Conservation (phyloP, 2,329 filamentous ascomycete genomes). For the Nemania sp. region DNA sequence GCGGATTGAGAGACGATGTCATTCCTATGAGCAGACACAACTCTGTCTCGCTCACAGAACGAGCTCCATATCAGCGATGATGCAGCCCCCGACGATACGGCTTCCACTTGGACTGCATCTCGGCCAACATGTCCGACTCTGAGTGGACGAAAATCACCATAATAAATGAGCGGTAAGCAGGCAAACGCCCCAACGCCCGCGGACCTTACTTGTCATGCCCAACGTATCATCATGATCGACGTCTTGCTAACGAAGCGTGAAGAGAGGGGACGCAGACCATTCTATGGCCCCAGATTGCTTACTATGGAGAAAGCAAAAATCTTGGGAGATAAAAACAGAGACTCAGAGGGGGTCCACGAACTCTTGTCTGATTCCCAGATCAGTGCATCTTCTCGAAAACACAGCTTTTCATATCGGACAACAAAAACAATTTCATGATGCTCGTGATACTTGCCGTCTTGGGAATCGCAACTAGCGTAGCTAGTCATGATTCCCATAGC, state of each 20-base stretch:
- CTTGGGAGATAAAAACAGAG: background rate
- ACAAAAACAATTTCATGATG: conserved; percentile 24
- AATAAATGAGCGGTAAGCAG: conserved; percentile 4
- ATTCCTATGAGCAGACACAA: conserved; percentile 26
- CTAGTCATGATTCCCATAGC: conserved; percentile 64
- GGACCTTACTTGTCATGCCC: background rate
- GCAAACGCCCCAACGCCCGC: background rate
- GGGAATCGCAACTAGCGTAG: conserved; percentile 53
- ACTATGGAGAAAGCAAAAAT: background rate
- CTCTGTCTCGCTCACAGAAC: conserved; percentile 32
- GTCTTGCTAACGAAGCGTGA: background rate
- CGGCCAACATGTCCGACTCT: conserved; percentile 21
- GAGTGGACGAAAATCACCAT: conserved; percentile 31
- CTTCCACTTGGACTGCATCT: conserved; percentile 31
- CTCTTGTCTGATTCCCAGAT: background rate
- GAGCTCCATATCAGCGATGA: conserved; percentile 32
- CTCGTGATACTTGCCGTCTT: conserved; percentile 41
- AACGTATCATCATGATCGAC: conserved; percentile 8
- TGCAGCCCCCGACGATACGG: conserved; percentile 31
- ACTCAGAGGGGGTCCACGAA: background rate
- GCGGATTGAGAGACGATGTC: conserved; percentile 25
- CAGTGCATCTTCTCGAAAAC: background rate
- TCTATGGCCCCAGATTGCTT: background rate
- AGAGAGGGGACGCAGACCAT: background rate
- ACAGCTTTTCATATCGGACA: background rate